These are phyloP conservation scores for Exophiala viscosa DNA, from an alignment of 2,329 filamentous ascomycete species.

Conservation along the genomic window DNA sequence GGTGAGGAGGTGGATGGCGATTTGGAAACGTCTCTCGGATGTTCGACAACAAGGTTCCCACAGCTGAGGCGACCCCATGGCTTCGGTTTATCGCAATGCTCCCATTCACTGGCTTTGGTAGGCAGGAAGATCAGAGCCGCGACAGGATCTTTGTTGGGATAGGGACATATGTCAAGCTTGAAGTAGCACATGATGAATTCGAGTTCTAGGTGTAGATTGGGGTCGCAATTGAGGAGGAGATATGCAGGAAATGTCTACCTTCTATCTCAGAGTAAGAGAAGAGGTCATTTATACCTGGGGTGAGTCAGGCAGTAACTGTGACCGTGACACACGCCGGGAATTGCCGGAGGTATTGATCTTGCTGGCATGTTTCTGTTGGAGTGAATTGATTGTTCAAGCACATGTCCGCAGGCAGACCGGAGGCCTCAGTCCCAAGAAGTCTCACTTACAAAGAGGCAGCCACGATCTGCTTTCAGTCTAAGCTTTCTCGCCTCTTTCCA, in stretches of 20 bases:
- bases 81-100: slow-evolving; percentile 13
- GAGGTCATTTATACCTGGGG: too few relatives aligned
- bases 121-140: slow-evolving; percentile 18
- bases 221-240: neutral
- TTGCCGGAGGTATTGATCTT: too few relatives aligned
- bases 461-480: too few relatives aligned
- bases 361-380: too few relatives aligned
- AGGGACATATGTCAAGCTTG: slow-evolving; percentile 19
- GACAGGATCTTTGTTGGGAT: slow-evolving; percentile 19
- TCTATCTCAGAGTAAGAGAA: too few relatives aligned
- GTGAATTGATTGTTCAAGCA: too few relatives aligned
- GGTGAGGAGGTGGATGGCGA: neutral
- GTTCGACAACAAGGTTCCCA: slow-evolving; percentile 17
- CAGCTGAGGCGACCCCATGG: slow-evolving; percentile 23
- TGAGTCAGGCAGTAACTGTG: too few relatives aligned
- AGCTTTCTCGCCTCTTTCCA: too few relatives aligned
- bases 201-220: neutral
- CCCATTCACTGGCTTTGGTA: slow-evolving; percentile 10
- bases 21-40: slow-evolving; percentile 2
- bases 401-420: too few relatives aligned
- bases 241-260: neutral
- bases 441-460: too few relatives aligned
- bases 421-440: too few relatives aligned
- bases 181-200: slow-evolving; percentile 16
- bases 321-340: too few relatives aligned